Base-by-base conservation (phyloP, 2,329 filamentous ascomycete species). In the Chaetomium olivaceum region DNA sequence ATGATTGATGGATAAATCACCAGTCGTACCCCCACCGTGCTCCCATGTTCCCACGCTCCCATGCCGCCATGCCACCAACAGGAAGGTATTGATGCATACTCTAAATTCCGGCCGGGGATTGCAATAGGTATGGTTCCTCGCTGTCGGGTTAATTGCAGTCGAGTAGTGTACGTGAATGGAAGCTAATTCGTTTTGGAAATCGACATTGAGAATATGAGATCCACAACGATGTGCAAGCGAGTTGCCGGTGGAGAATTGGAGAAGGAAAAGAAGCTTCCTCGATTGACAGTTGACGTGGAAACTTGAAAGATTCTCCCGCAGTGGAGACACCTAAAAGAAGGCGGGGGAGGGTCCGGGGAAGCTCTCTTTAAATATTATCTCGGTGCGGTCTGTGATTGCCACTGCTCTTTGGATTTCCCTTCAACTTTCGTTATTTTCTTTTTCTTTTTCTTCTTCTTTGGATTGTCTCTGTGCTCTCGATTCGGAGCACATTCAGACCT, bases 1-100 rank as follows among this genome's bases (percentile, higher is more conserved):
- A 19, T 71, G 70, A 72, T 72, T 72, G 70, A 71, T 67, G 70
- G 70, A 72, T 69, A 71, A 72, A 69, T 69, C 7, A n/a, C 36
- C 3, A n/a, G 5, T 43, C 16, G 39, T 43, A 43, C 39, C 39
- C 39, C 39, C 39, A 43, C 39, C 33, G 14, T 14, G 31, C 31
- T 12, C 7, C 31, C 8, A 4, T 33, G 31, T 8, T 12, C 7
- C 31, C 31, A 33, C 9, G 31, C 31, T 8, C 2, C 31, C 36
- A 39, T 39, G 39, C 39, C 39, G n/a, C 39, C 16, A 19, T 39
- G 12, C 14, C 36, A 39, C 12, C 14, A 14, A n/a, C 39, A 43
- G 16, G 16, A 43, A 16, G 39, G 39, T 16, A 43, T 19, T 19
- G 39, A 43, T 43, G 16, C 39, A 43, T 19, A 14, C 39, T n/a